Evolutionary conservation across 2,329 filamentous ascomycete genomes (phyloP), one percentile per base, ranked within the genome.

Genomic region (Leptographium wingfieldii): DNA sequence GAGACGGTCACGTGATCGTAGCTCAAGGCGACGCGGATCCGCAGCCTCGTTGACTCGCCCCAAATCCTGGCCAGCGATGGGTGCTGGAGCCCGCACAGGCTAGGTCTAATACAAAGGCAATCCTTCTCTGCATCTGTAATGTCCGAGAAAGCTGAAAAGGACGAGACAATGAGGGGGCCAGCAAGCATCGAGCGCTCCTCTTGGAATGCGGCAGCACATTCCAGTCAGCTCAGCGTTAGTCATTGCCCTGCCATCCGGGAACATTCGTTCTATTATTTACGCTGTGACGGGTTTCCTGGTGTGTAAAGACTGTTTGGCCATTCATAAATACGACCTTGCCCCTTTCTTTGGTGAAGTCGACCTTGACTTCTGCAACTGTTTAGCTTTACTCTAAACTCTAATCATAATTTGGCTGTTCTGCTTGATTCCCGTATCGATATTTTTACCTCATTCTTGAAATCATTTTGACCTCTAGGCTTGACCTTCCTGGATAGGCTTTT

Each of bases 221-320:
- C 54, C 54, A 29, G 14, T 31, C 35, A 35, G 27, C 25, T 46
- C 43, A 43, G 16, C 5, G 25, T 38, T 38, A 19, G 7, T 31
- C 38, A 57, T 57, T 57, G 56, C 56, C 56, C 40, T 57, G 54
- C 54, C 54, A 56, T 43, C 38, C 38, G 12, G 38, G 5, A 22
- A n/a, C 54, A 56, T 56, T 56, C 25, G 25, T 56, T n/a, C 5
- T n/a, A 5, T 9, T 38, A 40, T 38, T 51, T 38, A 58, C n/a
- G n/a, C 46, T 19, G n/a, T 5, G 46, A 22, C 3, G 27, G 16
- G 5, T 25, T 22, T 10, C 40, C 27, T 14, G 19, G 14, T 31
- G n/a, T 49, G 5, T 12, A 25, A n/a, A 25, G 29, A n/a, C 19
- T 35, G 52, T 9, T 16, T 14, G 12, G 9, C 22, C 10, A n/a